phyloP scores from a whole-genome alignment of 345 rosid species.

The Heritiera fomes region DNA sequence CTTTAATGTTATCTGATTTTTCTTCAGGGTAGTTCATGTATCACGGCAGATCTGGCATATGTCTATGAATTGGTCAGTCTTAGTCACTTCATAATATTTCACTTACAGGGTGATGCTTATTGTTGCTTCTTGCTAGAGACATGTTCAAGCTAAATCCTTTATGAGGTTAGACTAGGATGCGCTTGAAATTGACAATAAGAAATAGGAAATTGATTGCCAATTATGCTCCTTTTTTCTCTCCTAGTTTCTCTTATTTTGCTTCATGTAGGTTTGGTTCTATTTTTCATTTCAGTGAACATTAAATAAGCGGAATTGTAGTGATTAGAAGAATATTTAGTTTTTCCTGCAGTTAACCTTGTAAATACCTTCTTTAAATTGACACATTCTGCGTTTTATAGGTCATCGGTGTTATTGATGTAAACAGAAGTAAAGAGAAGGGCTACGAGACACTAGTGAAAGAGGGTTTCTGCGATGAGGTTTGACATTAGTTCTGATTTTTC shows the following conservation, averaged over 20 bases:
- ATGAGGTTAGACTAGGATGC: neutral
- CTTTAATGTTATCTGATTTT: neutral
- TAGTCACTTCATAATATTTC: conserved; percentile 24
- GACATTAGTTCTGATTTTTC: conserved; percentile 9
- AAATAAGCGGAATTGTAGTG: neutral
- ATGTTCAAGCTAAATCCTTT: neutral
- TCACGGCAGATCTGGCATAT: conserved; percentile 80
- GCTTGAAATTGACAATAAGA: too few species aligned
- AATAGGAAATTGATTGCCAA: too few species aligned
- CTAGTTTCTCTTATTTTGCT: too few species aligned
- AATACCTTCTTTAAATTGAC: neutral
- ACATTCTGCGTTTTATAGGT: conserved; percentile 41
- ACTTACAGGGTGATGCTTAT: neutral
- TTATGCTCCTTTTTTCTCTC: too few species aligned
- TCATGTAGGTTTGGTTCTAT: neutral
- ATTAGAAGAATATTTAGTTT: neutral
- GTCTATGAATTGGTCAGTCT: conserved; percentile 85
- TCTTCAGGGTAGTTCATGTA: conserved; percentile 70
- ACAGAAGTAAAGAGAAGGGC: conserved; percentile 81
- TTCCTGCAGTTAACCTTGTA: neutral
- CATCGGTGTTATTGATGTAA: conserved; percentile 83
- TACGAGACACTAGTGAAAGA: conserved; percentile 88
- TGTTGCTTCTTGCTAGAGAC: neutral
- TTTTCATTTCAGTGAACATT: conserved; percentile 1
- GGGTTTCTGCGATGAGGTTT: conserved; percentile 91